Conservation (phyloP, 2,329 filamentous ascomycete genomes). For the Botryotinia narcissicola region DNA sequence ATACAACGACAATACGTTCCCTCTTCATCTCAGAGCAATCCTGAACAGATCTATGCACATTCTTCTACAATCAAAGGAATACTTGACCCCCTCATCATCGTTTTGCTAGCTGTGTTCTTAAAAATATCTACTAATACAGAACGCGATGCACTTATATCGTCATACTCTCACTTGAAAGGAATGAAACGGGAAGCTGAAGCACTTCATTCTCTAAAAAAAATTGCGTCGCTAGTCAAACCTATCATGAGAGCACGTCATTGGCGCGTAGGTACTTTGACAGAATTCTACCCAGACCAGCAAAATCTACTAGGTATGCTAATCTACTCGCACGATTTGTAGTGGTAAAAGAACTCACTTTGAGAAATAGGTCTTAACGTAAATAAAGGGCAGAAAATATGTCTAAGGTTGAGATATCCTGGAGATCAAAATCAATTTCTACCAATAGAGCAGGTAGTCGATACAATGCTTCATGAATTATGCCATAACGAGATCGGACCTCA, state of each 20-base stretch:
- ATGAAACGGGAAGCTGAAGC: conserved; percentile 50
- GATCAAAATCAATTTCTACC: conserved; percentile 77
- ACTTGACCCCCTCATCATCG: not conserved
- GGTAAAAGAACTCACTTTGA: not conserved
- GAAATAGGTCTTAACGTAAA: conserved; percentile 72
- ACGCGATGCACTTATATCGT: conserved; percentile 47
- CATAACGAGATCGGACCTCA: conserved; percentile 85
- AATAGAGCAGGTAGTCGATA: conserved; percentile 78
- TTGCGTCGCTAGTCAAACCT: conserved; percentile 87
- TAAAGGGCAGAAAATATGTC: conserved; percentile 71
- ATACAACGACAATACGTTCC: not conserved
- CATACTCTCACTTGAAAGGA: conserved; percentile 53
- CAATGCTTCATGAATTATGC: conserved; percentile 90
- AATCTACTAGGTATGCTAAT: conserved; percentile 63
- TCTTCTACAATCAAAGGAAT: not conserved
- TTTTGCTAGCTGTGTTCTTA: not conserved
- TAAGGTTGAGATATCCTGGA: conserved; percentile 74
- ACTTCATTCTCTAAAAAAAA: conserved; percentile 65
- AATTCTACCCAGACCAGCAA: conserved; percentile 76
- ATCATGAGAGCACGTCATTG: conserved; percentile 87
- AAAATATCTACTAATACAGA: conserved; percentile 23
- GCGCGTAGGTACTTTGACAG: conserved; percentile 74
- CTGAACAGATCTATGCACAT: not conserved
- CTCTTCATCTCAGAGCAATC: not conserved
- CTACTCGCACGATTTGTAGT: not conserved